Conservation (phyloP, 192 early-diverging fungal genomes). For the Globomyces pollinis-pini region DNA sequence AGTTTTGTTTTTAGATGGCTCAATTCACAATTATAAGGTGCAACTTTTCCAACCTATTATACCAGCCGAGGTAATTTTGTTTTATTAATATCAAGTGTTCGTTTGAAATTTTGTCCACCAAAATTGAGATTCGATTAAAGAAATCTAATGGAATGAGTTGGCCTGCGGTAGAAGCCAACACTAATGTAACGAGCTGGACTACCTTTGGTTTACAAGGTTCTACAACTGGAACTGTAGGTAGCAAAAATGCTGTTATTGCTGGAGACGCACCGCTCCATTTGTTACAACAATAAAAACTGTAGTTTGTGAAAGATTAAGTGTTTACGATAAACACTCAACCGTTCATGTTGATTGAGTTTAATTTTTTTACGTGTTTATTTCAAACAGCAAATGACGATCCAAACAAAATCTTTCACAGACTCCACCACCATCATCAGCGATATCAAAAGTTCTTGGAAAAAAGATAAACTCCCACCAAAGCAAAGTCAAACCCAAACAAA, state of each 20-base stretch:
- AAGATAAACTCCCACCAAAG: too few relatives aligned
- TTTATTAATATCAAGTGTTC: too few relatives aligned
- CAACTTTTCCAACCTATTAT: conserved; percentile 71
- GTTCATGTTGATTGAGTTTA: too few relatives aligned
- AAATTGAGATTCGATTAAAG: conserved; percentile 86
- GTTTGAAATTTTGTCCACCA: conserved; percentile 80
- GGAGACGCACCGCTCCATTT: conserved; percentile 34
- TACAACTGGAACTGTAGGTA: conserved; percentile 50
- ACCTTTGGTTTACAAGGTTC: conserved; percentile 72
- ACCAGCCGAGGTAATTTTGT: too few relatives aligned
- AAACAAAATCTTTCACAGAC: too few relatives aligned
- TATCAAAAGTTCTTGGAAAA: too few relatives aligned
- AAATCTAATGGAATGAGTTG: conserved; percentile 83
- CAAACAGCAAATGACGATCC: too few relatives aligned
- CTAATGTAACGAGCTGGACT: conserved; percentile 62
- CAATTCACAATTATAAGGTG: conserved; percentile 60
- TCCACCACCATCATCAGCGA: too few relatives aligned
- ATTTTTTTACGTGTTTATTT: too few relatives aligned
- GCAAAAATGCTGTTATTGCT: conserved; percentile 51
- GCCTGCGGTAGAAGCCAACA: conserved; percentile 66
- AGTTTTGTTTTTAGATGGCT: conserved; percentile 69
- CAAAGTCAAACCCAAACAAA: too few relatives aligned
- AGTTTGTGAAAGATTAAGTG: not conserved
- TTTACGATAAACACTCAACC: too few relatives aligned
- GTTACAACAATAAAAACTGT: conserved; percentile 26